Evolutionary conservation across 345 rosid genomes (phyloP).

Genomic region (Raphanus sativus): DNA sequence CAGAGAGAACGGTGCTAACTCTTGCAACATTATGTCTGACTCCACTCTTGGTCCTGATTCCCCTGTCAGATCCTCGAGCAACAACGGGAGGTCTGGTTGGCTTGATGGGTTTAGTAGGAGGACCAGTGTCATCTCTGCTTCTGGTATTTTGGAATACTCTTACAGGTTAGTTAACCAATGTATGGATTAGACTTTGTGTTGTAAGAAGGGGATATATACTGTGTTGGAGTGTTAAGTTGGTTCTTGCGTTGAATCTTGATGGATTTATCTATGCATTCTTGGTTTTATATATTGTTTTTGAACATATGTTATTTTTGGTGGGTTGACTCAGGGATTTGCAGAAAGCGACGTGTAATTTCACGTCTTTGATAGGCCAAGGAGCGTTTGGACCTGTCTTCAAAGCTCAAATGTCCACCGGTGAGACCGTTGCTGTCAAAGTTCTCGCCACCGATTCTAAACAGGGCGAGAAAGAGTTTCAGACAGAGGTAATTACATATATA

Average conservation of each 20-base stretch:
- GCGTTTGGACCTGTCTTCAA: slow-evolving; percentile 99
- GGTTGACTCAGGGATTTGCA: slow-evolving; percentile 81
- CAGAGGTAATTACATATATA: slow-evolving; percentile 65
- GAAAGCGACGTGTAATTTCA: slow-evolving; percentile 87
- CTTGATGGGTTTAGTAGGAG: slow-evolving; percentile 67
- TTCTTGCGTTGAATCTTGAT: not conserved
- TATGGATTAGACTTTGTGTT: not conserved
- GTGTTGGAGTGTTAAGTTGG: not conserved
- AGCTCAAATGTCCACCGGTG: slow-evolving; percentile 92
- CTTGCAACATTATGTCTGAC: slow-evolving; percentile 74
- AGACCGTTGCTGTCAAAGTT: slow-evolving; percentile 89
- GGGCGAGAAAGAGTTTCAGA: slow-evolving; percentile 97
- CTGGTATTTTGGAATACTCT: slow-evolving; percentile 94
- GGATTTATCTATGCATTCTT: slow-evolving; percentile 11
- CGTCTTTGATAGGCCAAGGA: slow-evolving; percentile 74
- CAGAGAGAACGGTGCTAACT: slow-evolving; percentile 72
- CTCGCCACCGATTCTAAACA: slow-evolving; percentile 97
- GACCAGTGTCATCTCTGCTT: slow-evolving; percentile 57
- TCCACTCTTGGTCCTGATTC: slow-evolving; percentile 86
- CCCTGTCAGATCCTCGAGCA: slow-evolving; percentile 63
- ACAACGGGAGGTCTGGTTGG: slow-evolving; percentile 67
- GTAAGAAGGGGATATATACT: not conserved
- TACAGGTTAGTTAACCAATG: slow-evolving; percentile 55
- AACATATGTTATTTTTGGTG: not conserved
- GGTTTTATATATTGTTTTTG: slow-evolving; percentile 1